A percentile compares a stretch with the other conserved stretches of the same genome.
Evolutionary conservation across 2,329 filamentous ascomycete genomes (phyloP).

Genomic region (Ophiostoma novo-ulmi): DNA sequence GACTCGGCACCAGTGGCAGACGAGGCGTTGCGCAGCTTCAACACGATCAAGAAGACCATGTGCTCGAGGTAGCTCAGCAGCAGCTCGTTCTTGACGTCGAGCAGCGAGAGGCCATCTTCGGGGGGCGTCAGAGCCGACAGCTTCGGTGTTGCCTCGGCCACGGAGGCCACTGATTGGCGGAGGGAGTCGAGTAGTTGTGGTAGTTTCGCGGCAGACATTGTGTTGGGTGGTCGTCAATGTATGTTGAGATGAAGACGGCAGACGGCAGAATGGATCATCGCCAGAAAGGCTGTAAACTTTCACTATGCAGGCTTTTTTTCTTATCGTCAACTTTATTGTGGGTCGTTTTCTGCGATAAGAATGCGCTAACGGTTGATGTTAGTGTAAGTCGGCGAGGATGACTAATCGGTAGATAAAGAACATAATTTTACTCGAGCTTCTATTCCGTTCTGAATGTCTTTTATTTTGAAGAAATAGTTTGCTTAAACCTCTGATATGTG

Average conservation of each 20-base stretch:
- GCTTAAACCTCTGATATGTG: too few species aligned
- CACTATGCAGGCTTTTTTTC: conserved; percentile 21
- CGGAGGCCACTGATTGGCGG: conserved; percentile 55
- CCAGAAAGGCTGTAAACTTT: not conserved
- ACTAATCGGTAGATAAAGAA: too few species aligned
- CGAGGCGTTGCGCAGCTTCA: conserved; percentile 63
- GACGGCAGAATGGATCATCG: conserved; percentile 2
- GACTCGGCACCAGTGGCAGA: conserved; percentile 22
- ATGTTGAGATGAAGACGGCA: not conserved
- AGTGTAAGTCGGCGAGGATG: not conserved
- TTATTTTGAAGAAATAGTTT: too few species aligned
- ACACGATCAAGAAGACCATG: conserved; percentile 77
- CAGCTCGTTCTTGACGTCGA: conserved; percentile 96
- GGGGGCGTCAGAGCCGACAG: conserved; percentile 63
- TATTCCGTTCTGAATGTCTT: too few species aligned
- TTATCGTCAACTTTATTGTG: conserved; percentile 22
- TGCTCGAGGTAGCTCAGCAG: conserved; percentile 94
- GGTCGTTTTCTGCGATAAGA: conserved; percentile 16
- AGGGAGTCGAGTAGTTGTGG: conserved; percentile 52
- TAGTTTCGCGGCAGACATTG: conserved; percentile 33
- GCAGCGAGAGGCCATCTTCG: conserved; percentile 82
- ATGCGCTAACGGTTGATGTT: not conserved
- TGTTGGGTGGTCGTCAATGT: not conserved
- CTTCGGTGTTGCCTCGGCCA: conserved; percentile 62
- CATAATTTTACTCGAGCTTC: too few species aligned